Evolutionary conservation across 306 rosid genomes (phyloP), one percentile per base, ranked within the genome.

Genomic region (Quercus parvula): DNA sequence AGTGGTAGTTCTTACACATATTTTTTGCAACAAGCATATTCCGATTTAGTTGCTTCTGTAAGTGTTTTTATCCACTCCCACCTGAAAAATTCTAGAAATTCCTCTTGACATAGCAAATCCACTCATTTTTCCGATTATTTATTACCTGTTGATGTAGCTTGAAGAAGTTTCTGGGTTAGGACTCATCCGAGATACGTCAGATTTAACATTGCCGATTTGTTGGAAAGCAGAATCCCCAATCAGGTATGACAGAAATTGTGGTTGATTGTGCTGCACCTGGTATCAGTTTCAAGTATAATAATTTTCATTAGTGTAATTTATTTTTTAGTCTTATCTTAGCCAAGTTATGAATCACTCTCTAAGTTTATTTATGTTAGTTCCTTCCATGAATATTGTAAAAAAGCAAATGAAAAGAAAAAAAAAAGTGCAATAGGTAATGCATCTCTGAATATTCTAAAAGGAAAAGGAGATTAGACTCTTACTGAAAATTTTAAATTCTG

Each of bases 1-100:
- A 92, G 90, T 76, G 97, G 97, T 77, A 91, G 96, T 74, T 92
- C 97, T 71, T 92, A 89, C 77, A 91, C 97, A 2, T 92, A 91
- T 86, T 92, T 92, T 77, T 35, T 91, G 9, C 87, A 84, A 81
- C 85, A 84, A 78, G 87, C 92, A 28, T 92, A 91, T 86, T 61
- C 73, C 55, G 84, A 84, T 57, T 90, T 92, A 83, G 79, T 92
- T 78, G 84, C 92, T 81, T 85, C 89, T 73, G 97, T 92, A 84
- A 87, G 97, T 84, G 77, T 67, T 78, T 56, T 62, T 38, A 33
- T 84, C 83, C 73, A 55, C 62, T 28, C 51, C 76, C 46, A 44
- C 77, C 66, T 20, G 2, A 73, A 25, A 62, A 56, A 28, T 49
- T 70, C 17, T 75, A 66, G 61, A 71, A 10, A 35, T 59, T 14